Evolutionary conservation across 306 rosid genomes (phyloP), one percentile per base, ranked within the genome.

Genomic region (Argentina anserina): DNA sequence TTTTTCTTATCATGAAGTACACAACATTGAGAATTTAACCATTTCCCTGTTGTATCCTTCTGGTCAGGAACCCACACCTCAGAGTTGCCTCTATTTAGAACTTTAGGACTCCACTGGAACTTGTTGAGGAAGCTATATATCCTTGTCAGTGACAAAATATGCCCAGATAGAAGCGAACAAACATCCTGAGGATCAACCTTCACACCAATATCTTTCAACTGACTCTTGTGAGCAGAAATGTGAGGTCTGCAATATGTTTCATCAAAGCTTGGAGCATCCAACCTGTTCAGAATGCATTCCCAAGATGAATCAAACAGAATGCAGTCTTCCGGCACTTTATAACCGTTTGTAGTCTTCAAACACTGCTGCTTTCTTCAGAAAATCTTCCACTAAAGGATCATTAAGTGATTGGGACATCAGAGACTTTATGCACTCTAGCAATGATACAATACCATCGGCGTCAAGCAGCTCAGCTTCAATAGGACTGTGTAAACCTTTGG

Each of bases 61-160:
- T 5, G 36, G 46, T 28, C 46, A 13, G 78, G 75, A 25, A 81
- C 67, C 84, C 84, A 81, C 13, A 76, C 34, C 75, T 9, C 36
- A 15, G 73, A 74, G 66, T 45, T 63, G 61, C 6, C 29, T 12
- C 23, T 23, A 41, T 76, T 47, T 10, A 15, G 9, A 7, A 0
- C 52, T 23, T 60, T 56, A 26, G 75, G 72, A 18, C 41, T 41
- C 78, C 74, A 76, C 13, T 45, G 25, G 40, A 37, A 81, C 40
- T 58, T 31, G 46, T 33, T 40, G 7, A 76, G 46, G 67, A 69
- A 76, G 33, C 17, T 33, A 52, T 80, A 80, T 14, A 65, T 36
- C 52, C 78, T 64, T 53, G 45, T 2, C 47, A 55, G 77, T 1
- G 64, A 60, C 7, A 14, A 58, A 17, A 67, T 42, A 17, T 3